Conservation (phyloP, 345 rosid genomes). For the Microcos paniculata region DNA sequence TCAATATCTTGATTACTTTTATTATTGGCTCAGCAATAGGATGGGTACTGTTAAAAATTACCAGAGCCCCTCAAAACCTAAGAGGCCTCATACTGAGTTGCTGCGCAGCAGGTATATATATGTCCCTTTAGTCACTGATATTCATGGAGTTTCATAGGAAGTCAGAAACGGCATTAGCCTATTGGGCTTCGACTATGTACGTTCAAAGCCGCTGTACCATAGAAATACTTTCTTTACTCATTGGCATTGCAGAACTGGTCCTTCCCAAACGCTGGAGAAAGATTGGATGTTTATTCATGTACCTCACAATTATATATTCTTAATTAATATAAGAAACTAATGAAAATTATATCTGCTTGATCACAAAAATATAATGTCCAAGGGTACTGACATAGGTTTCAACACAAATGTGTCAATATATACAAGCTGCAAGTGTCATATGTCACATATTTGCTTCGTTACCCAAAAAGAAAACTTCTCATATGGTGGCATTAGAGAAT, state of each 20-base stretch:
- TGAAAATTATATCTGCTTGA: background rate
- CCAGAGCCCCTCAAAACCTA: slow-evolving; percentile 45
- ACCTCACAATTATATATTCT: background rate
- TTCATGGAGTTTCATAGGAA: background rate
- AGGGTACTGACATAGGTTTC: too few relatives aligned
- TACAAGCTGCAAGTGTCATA: too few relatives aligned
- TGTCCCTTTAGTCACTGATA: background rate
- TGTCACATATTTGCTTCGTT: too few relatives aligned
- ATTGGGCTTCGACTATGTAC: slow-evolving; percentile 16
- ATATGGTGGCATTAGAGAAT: background rate
- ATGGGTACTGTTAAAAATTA: slow-evolving; percentile 46
- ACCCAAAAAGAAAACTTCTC: too few relatives aligned
- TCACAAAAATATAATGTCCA: background rate
- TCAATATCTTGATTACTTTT: slow-evolving; percentile 49
- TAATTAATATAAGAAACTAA: background rate
- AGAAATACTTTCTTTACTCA: too few relatives aligned
- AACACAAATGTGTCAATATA: background rate
- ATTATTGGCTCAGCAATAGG: slow-evolving; percentile 48
- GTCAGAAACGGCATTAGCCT: background rate
- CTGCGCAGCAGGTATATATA: slow-evolving; percentile 27
- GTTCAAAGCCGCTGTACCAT: too few relatives aligned
- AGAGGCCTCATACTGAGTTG: slow-evolving; percentile 34
- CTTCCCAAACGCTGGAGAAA: too few relatives aligned
- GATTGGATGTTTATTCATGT: background rate
- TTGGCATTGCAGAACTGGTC: background rate